Evolutionary conservation across 768 basidiomycete species (phyloP).

Genomic region (Nevesoporus exiguus): DNA sequence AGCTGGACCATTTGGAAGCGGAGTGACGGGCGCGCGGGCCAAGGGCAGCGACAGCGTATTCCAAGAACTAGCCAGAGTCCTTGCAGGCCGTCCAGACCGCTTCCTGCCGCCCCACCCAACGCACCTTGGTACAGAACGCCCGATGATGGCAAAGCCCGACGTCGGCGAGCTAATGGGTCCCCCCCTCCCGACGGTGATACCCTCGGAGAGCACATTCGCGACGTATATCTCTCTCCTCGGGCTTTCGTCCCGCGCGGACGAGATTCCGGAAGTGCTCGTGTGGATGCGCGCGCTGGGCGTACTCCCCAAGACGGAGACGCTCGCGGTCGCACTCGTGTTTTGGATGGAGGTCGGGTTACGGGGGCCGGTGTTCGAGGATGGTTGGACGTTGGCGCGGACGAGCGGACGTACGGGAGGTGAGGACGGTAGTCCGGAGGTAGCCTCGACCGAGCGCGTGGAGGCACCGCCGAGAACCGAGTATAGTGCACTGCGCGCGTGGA

Average conservation of each 20-base stretch:
- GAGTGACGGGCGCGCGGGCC: conserved; percentile 15
- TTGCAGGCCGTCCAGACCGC: conserved; percentile 4
- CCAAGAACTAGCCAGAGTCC: conserved; percentile 21
- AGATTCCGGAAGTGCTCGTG: conserved; percentile 63
- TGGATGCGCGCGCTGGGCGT: conserved; percentile 71
- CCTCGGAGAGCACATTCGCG: conserved; percentile 50
- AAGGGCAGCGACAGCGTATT: conserved; percentile 14
- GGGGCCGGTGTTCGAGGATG: conserved; percentile 54
- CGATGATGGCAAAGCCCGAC: not conserved
- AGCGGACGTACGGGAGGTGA: not conserved
- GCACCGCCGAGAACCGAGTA: conserved; percentile 21
- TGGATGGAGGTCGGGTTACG: conserved; percentile 70
- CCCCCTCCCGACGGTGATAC: conserved; percentile 37
- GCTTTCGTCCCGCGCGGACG: conserved; percentile 41
- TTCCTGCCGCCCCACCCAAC: conserved; percentile 11
- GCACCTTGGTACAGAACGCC: conserved; percentile 4
- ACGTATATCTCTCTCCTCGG: conserved; percentile 63
- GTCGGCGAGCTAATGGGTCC: conserved; percentile 14
- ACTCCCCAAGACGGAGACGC: conserved; percentile 48
- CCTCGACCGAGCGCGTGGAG: not conserved
- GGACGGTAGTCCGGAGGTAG: not conserved
- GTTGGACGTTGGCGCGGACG: conserved; percentile 21
- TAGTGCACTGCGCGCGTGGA: conserved; percentile 40
- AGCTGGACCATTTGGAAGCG: conserved; percentile 37
- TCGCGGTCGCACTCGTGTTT: conserved; percentile 61